phyloP scores from a whole-genome alignment of 2,329 filamentous ascomycete genomes.

The Phyllosticta capitalensis region DNA sequence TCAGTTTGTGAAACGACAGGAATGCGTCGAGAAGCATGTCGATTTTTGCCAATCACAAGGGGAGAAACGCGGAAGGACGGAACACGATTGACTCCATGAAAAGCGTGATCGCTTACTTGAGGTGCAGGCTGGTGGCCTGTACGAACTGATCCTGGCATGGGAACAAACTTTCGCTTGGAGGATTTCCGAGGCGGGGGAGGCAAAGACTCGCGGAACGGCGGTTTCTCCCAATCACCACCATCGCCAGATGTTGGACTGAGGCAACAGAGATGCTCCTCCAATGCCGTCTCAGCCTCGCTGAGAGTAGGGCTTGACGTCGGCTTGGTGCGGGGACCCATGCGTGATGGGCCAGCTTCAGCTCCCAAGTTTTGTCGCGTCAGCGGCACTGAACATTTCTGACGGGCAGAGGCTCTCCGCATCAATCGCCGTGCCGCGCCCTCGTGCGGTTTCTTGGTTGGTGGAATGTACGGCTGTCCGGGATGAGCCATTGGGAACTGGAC shows the following conservation, averaged over 20 bases:
- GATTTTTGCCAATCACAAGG: neutral
- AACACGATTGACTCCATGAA: neutral
- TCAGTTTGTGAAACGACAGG: neutral
- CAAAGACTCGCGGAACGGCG: neutral
- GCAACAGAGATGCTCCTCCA: slow-evolving; percentile 17
- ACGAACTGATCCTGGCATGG: neutral
- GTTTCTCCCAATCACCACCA: neutral
- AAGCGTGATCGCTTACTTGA: neutral
- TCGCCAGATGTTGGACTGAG: neutral
- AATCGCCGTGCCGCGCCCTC: neutral
- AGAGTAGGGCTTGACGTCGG: slow-evolving; percentile 33
- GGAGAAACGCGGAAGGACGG: neutral
- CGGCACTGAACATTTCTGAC: neutral
- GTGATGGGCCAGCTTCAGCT: neutral
- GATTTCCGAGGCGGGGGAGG: neutral
- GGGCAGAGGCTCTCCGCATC: neutral
- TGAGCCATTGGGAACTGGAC: slow-evolving; percentile 1
- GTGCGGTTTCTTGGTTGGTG: neutral
- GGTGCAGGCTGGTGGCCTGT: neutral
- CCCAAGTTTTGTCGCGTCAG: neutral
- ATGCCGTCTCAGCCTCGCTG: slow-evolving; percentile 35
- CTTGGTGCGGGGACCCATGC: slow-evolving; percentile 8
- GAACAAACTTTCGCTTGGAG: neutral
- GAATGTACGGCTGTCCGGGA: neutral
- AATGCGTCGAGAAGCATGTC: neutral